These are phyloP conservation scores for Comarum palustre DNA, from an alignment of 306 rosid species.

Conservation along the genomic window DNA sequence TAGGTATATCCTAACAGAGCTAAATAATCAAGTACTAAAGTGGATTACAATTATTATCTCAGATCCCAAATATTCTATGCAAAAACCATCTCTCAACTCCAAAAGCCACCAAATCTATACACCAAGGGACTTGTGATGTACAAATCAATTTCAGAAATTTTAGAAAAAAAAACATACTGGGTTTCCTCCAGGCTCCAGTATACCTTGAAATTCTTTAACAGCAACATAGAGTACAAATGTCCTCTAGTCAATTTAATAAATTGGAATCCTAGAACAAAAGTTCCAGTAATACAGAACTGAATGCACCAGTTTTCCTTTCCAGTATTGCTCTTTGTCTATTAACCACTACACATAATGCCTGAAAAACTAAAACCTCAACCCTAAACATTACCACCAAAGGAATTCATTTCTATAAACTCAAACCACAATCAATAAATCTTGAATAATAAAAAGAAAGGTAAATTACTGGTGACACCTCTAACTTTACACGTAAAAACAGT, in stretches of 20 bases:
- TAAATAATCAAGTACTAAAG: background rate
- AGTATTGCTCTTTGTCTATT: background rate
- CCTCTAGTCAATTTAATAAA: background rate
- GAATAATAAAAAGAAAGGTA: background rate
- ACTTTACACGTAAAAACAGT: no score
- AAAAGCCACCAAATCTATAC: background rate
- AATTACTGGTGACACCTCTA: no score
- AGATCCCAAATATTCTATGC: background rate
- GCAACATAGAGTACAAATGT: background rate
- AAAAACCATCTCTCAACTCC: background rate
- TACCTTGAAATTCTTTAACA: background rate
- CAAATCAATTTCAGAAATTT: background rate
- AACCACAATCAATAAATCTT: background rate
- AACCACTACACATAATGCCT: background rate
- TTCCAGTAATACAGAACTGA: background rate
- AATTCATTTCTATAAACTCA: background rate
- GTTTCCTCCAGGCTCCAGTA: no score
- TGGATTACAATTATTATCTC: background rate
- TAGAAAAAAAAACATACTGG: no score
- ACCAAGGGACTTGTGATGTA: background rate
- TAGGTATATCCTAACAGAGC: background rate
- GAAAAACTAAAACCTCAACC: background rate
- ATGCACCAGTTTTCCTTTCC: background rate
- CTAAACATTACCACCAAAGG: background rate
- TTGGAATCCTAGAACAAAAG: background rate